A percentile compares a stretch with the other conserved stretches of the same genome.
These are phyloP conservation scores for Chalara sp. DNA, from an alignment of 2,329 filamentous ascomycete species.

Conservation along the genomic window DNA sequence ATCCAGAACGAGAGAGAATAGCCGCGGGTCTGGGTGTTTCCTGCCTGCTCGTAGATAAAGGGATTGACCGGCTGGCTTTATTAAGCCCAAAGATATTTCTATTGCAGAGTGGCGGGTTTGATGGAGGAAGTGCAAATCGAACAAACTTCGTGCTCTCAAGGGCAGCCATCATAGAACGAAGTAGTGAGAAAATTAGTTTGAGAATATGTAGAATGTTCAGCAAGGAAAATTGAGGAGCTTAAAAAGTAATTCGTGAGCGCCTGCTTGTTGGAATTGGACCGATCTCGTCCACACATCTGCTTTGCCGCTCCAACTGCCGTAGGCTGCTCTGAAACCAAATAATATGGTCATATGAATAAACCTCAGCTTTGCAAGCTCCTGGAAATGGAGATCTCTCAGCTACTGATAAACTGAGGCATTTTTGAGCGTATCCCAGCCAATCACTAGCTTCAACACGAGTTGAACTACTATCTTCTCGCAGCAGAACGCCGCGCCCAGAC, in stretches of 20 bases:
- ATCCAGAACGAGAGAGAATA: neutral
- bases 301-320: constrained; percentile 12
- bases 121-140: too few relatives aligned
- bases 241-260: neutral
- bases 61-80: too few relatives aligned
- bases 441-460: neutral
- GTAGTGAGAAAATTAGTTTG: neutral
- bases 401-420: neutral
- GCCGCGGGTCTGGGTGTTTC: too few relatives aligned
- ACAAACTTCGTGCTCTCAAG: too few relatives aligned
- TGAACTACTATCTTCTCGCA: neutral
- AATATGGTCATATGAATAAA: neutral
- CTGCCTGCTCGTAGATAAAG: too few relatives aligned
- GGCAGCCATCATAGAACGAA: neutral
- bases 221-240: neutral
- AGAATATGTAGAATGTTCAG: neutral
- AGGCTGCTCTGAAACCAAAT: constrained; percentile 10
- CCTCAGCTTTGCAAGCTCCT: neutral
- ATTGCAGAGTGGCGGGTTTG: too few relatives aligned
- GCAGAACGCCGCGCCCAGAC: neutral
- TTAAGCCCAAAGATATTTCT: too few relatives aligned
- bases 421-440: neutral
- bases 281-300: constrained; percentile 6
- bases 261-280: neutral
- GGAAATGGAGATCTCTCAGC: neutral